Conservation (phyloP, 108 stramenopile genomes). For the Halocafeteria seosinensis region DNA sequence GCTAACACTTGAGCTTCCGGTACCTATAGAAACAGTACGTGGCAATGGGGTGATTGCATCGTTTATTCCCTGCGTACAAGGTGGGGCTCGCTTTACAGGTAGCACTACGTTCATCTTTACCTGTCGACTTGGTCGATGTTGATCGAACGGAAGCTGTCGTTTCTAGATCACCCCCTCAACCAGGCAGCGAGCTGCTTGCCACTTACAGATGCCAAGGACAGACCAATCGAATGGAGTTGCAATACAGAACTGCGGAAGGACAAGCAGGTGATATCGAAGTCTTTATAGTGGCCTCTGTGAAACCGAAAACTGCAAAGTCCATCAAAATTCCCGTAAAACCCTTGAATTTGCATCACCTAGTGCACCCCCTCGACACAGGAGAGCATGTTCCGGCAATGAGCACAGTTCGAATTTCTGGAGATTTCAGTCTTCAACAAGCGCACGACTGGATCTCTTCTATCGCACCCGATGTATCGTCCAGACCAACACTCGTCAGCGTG, state of each 20-base stretch:
- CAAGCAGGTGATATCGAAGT: background rate
- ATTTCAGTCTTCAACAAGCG: background rate
- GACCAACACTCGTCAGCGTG: background rate
- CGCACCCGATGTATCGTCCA: background rate
- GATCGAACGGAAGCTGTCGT: background rate
- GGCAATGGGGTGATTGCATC: too few species aligned
- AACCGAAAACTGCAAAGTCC: background rate
- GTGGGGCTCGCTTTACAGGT: background rate
- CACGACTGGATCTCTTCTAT: background rate
- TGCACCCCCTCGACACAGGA: background rate
- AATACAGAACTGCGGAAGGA: background rate
- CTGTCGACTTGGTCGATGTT: background rate
- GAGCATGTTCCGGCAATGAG: background rate
- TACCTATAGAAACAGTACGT: too few species aligned
- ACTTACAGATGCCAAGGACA: background rate
- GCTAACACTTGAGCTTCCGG: too few species aligned
- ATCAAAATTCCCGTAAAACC: background rate
- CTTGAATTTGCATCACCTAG: background rate
- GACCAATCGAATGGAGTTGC: background rate
- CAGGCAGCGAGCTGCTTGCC: background rate
- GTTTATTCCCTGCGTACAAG: background rate
- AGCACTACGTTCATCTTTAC: background rate
- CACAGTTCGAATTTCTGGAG: background rate
- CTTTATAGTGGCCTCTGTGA: background rate
- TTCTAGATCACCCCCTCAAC: background rate